Evolutionary conservation across 2,329 filamentous ascomycete genomes (phyloP).

Genomic region (Rachicladosporium sp.): DNA sequence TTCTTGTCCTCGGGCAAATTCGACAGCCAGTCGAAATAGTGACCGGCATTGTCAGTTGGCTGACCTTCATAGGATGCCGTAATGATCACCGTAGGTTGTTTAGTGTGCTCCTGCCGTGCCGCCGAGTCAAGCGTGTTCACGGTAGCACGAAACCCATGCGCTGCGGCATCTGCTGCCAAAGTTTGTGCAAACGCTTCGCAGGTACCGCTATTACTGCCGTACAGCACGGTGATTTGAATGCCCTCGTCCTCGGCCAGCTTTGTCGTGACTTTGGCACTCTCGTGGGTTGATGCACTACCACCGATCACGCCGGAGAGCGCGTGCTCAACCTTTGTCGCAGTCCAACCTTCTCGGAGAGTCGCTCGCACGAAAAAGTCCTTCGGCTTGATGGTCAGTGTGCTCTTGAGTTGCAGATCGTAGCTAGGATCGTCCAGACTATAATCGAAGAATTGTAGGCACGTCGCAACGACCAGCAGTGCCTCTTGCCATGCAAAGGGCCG

Average conservation of each 20-base stretch:
- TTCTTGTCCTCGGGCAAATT: conserved; percentile 35
- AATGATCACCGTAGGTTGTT: conserved; percentile 53
- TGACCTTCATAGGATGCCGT: conserved; percentile 64
- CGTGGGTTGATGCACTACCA: conserved; percentile 1
- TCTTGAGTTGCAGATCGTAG: conserved; percentile 44
- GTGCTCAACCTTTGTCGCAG: conserved; percentile 30
- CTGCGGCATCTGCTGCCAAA: conserved; percentile 46
- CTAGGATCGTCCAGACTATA: conserved; percentile 49
- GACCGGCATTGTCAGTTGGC: conserved; percentile 57
- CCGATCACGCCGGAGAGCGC: conserved; percentile 15
- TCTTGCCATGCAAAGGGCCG: conserved; percentile 64
- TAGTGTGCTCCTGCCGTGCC: conserved; percentile 46
- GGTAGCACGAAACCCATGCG: conserved; percentile 47
- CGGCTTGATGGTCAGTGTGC: conserved; percentile 51
- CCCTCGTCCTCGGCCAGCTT: conserved; percentile 5
- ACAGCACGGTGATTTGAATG: conserved; percentile 52
- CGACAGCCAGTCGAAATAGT: conserved; percentile 57
- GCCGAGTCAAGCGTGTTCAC: conserved; percentile 50
- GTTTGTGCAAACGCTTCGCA: conserved; percentile 58
- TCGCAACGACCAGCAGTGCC: conserved; percentile 46
- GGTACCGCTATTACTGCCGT: conserved; percentile 63
- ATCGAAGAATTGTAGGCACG: conserved; percentile 61
- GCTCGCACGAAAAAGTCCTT: conserved; percentile 52
- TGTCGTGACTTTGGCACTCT: not conserved
- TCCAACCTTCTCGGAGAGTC: conserved; percentile 39